Evolutionary conservation across 768 basidiomycete species (phyloP).

Genomic region (Mycena metata): DNA sequence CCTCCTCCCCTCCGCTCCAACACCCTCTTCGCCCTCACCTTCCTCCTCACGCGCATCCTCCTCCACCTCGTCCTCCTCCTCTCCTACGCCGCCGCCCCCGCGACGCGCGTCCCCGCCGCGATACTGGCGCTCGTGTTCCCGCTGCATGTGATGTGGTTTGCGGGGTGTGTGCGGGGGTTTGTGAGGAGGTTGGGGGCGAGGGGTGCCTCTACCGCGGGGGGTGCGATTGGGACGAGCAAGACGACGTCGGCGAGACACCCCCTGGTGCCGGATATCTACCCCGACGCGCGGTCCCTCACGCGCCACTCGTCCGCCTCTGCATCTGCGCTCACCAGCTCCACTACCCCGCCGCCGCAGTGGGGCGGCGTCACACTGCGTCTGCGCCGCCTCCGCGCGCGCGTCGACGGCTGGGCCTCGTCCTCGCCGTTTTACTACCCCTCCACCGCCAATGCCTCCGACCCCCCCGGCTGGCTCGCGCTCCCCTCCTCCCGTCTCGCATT

Average conservation of each 20-base stretch:
- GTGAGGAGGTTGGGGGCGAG: constrained; percentile 52
- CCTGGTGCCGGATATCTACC: constrained; percentile 22
- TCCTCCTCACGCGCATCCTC: constrained; percentile 66
- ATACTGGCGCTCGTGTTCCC: constrained; percentile 59
- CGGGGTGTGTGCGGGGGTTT: constrained; percentile 63
- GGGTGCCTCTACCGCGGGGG: no score
- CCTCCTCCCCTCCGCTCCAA: constrained; percentile 64
- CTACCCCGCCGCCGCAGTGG: background rate
- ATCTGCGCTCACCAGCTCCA: no score
- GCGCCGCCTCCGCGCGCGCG: no score
- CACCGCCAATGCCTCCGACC: no score
- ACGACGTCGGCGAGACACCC: no score
- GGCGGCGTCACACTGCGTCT: no score
- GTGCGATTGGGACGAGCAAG: no score
- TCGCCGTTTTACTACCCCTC: no score
- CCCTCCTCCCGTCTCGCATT: no score
- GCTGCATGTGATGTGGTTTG: constrained; percentile 69
- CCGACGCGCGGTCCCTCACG: constrained; percentile 26
- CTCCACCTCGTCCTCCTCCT: constrained; percentile 58
- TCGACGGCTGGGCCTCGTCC: no score
- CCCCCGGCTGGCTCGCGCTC: no score
- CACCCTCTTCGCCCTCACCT: constrained; percentile 61
- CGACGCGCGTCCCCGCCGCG: constrained; percentile 55
- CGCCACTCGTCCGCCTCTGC: constrained; percentile 4
- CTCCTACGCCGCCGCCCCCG: constrained; percentile 48